Evolutionary conservation across 2,329 filamentous ascomycete species (phyloP), one percentile per base, ranked within the genome.

Genomic region (Penicillium sp.): DNA sequence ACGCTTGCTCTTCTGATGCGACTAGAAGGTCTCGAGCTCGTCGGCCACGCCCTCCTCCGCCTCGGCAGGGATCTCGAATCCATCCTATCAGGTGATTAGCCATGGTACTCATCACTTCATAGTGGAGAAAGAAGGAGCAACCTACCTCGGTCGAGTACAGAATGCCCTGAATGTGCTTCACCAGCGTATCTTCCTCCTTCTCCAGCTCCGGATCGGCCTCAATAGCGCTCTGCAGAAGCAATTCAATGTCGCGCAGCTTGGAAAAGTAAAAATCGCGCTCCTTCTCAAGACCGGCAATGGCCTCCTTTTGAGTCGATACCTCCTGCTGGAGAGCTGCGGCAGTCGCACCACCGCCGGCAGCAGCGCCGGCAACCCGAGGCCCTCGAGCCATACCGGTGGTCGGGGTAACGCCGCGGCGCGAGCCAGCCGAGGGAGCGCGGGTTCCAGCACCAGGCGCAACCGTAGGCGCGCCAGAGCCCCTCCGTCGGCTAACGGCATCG

Each of bases 211-310:
- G 89, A 51, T 95, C 85, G 47, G 87, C 84, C 54, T 98, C 92
- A 59, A 93, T 84, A 8, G 89, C 88, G 57, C 86, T 84, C 71
- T 98, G 92, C 38, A 98, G 78, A 56, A 98, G 72, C 50, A 98
- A 72, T 70, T 98, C 92, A 54, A 98, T 98, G 62, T 98, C 92
- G 42, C 92, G 79, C 49, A 98, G 76, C 74, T 98, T 98, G 76
- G 86, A 93, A 69, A 98, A 98, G 74, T 98, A 98, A 65, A 98
- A 98, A 65, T 98, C 92, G 33, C 92, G 79, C 72, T 98, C 92
- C 55, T 92, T 83, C 74, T 98, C 92, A 28, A 98, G 74, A 1
- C 92, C 92, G 9, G 79, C 75, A n/a, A 98, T 90, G 0, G 87
- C 95, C 71, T 96, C 90, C 75, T 95, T 95, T 53, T 96, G 75